phyloP scores from a whole-genome alignment of 805 yeast species.

The Metschnikowia sp. region DNA sequence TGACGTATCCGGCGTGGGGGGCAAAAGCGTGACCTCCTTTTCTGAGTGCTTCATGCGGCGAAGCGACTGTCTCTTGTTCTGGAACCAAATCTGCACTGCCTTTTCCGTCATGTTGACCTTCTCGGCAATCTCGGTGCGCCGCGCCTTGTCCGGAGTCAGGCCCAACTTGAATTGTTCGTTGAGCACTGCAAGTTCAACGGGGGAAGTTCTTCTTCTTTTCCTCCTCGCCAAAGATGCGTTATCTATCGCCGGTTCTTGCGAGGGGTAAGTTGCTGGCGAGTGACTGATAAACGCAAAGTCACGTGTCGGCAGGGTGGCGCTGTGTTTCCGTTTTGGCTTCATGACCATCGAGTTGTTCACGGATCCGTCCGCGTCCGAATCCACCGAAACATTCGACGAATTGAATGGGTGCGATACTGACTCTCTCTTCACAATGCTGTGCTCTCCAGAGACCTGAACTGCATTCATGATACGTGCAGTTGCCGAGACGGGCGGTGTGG shows the following conservation, averaged over 20 bases:
- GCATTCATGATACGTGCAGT: background rate
- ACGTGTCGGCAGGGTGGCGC: conserved; percentile 14
- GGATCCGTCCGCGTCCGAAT: conserved; percentile 12
- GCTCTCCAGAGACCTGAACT: background rate
- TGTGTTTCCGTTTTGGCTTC: conserved; percentile 26
- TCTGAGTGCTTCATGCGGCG: conserved; percentile 46
- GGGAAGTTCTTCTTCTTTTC: conserved; percentile 92
- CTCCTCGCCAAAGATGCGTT: conserved; percentile 92
- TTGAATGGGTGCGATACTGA: background rate
- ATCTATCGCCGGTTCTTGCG: conserved; percentile 79
- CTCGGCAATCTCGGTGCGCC: conserved; percentile 74
- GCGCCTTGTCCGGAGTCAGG: conserved; percentile 73
- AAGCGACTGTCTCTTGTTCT: conserved; percentile 84
- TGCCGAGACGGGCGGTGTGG: background rate
- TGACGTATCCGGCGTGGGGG: conserved; percentile 35
- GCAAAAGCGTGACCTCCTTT: conserved; percentile 41
- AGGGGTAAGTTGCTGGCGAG: conserved; percentile 83
- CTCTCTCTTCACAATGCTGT: background rate
- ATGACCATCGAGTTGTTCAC: conserved; percentile 11
- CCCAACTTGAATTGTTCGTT: conserved; percentile 76
- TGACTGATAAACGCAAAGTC: conserved; percentile 87
- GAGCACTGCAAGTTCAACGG: conserved; percentile 75
- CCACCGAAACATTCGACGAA: conserved; percentile 4
- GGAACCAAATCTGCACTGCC: conserved; percentile 98
- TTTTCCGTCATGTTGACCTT: conserved; percentile 92